Evolutionary conservation across 1,139 yeast genomes (phyloP).

Genomic region (Arxiozyma slooffiae): DNA sequence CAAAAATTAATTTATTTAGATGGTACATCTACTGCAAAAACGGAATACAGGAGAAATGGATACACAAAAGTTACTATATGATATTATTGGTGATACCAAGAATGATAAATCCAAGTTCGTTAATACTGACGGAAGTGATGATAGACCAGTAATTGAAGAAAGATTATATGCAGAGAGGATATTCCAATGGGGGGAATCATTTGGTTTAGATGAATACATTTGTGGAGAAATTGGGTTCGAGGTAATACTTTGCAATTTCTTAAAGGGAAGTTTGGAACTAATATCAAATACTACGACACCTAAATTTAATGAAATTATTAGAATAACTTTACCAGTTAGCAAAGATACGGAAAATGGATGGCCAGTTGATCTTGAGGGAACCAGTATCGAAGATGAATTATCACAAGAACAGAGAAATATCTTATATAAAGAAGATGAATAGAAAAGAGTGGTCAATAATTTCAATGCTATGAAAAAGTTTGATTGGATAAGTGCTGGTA

Average conservation of each 20-base stretch:
- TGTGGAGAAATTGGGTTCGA: conserved; percentile 50
- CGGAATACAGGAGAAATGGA: conserved; percentile 47
- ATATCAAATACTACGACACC: conserved; percentile 37
- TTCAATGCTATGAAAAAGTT: conserved; percentile 31
- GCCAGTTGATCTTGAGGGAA: conserved; percentile 18
- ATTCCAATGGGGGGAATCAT: conserved; percentile 43
- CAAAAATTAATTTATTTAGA: conserved; percentile 41
- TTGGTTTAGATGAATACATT: conserved; percentile 44
- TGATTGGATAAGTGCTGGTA: conserved; percentile 39
- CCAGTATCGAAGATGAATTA: conserved; percentile 16
- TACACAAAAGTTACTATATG: conserved; percentile 40
- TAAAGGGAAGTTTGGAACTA: conserved; percentile 34
- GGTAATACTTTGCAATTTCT: conserved; percentile 45
- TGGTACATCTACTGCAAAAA: conserved; percentile 53
- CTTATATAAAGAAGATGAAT: conserved; percentile 18
- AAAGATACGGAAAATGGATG: conserved; percentile 24
- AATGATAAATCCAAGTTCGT: conserved; percentile 22
- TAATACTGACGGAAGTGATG: conserved; percentile 17
- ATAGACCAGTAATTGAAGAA: conserved; percentile 30
- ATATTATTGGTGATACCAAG: conserved; percentile 16
- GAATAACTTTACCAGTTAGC: conserved; percentile 30
- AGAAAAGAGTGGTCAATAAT: conserved; percentile 24
- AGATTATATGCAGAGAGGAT: conserved; percentile 37
- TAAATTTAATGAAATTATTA: conserved; percentile 32
- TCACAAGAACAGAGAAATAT: conserved; percentile 15